Percentiles rank a stretch among this genome's conserved stretches.
phyloP scores from a whole-genome alignment of 805 yeast genomes.

The Zygotorulaspora danielsina region DNA sequence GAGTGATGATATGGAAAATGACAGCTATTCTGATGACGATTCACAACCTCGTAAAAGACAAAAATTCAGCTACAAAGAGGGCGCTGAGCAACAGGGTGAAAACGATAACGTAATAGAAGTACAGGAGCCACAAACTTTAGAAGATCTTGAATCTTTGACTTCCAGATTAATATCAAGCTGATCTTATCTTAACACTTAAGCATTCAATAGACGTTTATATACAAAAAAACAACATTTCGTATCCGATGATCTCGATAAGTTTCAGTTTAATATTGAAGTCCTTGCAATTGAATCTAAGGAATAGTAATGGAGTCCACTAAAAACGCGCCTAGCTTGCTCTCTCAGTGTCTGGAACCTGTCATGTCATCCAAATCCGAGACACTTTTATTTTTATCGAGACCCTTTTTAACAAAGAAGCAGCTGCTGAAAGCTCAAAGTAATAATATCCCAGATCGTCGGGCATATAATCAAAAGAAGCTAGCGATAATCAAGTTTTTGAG shows the following conservation, averaged over 20 bases:
- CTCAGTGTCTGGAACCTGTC: background rate
- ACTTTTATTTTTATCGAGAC: constrained; percentile 46
- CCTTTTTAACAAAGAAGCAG: constrained; percentile 54
- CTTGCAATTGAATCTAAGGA: no score
- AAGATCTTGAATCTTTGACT: constrained; percentile 89
- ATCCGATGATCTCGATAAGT: background rate
- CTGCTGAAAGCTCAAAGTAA: constrained; percentile 46
- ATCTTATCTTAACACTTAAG: background rate
- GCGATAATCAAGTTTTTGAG: constrained; percentile 52
- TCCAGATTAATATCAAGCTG: constrained; percentile 38
- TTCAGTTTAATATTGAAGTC: background rate
- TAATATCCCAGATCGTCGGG: constrained; percentile 49
- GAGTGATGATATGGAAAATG: constrained; percentile 42
- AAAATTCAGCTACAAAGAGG: constrained; percentile 3
- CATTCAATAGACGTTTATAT: background rate
- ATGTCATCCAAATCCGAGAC: constrained; percentile 26
- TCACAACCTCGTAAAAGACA: constrained; percentile 27
- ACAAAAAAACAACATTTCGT: background rate
- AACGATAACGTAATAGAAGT: constrained; percentile 55
- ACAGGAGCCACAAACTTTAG: constrained; percentile 85
- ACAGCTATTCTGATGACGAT: constrained; percentile 27
- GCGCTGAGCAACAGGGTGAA: constrained; percentile 28
- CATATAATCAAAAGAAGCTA: constrained; percentile 49
- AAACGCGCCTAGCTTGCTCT: no score
- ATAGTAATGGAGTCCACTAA: no score